Conservation (phyloP, 2,329 filamentous ascomycete genomes). For the Aspergillus glaucus region DNA sequence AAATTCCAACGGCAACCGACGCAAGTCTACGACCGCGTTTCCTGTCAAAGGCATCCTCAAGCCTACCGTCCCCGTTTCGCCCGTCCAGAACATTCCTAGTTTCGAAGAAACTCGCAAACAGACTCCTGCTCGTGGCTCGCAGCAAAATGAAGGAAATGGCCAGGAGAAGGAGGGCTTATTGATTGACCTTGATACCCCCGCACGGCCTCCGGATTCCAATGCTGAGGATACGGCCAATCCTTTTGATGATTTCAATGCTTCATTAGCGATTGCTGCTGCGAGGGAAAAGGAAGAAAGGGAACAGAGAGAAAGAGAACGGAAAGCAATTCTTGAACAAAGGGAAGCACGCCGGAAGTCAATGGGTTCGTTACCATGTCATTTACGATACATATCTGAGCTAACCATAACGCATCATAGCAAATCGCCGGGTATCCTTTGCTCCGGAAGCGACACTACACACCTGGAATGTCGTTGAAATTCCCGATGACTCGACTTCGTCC, state of each 20-base stretch:
- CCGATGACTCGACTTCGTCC: conserved; percentile 76
- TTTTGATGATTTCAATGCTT: conserved; percentile 40
- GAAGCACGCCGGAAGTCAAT: conserved; percentile 89
- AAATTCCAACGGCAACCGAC: conserved; percentile 66
- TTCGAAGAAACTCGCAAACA: conserved; percentile 47
- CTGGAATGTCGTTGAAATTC: conserved; percentile 87
- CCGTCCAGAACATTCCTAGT: conserved; percentile 60
- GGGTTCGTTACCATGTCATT: conserved; percentile 37
- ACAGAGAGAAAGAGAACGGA: conserved; percentile 51
- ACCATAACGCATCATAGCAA: conserved; percentile 46
- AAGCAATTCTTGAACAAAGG: conserved; percentile 61
- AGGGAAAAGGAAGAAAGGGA: conserved; percentile 64
- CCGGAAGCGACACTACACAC: conserved; percentile 96
- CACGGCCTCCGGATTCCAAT: conserved; percentile 24
- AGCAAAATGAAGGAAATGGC: conserved; percentile 14
- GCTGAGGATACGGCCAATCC: conserved; percentile 43
- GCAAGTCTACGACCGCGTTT: conserved; percentile 49
- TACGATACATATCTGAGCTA: conserved; percentile 4
- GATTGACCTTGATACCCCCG: conserved; percentile 40
- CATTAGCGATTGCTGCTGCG: conserved; percentile 55
- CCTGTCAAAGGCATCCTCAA: conserved; percentile 70
- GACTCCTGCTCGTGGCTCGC: conserved; percentile 29
- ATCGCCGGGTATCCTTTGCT: conserved; percentile 90
- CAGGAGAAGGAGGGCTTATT: conserved; percentile 28
- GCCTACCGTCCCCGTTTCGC: conserved; percentile 60